Base-by-base conservation (phyloP, 202 grass and related monocot genomes). In the Zoysia matrella region DNA sequence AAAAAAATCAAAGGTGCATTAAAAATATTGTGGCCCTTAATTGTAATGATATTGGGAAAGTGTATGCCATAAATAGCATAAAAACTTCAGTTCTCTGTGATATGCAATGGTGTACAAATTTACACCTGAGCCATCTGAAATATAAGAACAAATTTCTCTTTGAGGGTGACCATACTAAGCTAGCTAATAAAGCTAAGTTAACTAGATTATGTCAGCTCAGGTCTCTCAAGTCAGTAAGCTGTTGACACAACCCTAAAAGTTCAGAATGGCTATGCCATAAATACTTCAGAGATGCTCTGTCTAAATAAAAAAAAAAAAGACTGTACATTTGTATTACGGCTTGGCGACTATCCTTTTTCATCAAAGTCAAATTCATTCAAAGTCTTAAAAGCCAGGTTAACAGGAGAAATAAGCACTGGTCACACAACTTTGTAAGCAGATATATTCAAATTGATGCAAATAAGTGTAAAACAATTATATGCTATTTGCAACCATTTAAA, bases 341-440 rank as follows among this genome's bases (percentile, higher is more conserved):
- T 52, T 10, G 16, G 72, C 16, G 14, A 16, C 47, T 65, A 48
- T 55, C 6, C 48, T 46, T 56, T 72, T 78, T 76, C 56, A 78
- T 72, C 42, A 65, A 13, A 13, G 14, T 39, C 39, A 49, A 13
- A 45, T 11, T 78, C 44, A 71, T 44, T 55, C 36, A 11, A 61
- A 76, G 46, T 7, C 51, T 78, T 77, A 52, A 84, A 71, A 78
- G 67, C 3, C 75, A 71, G 65, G 43, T 65, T 50, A 63, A 47
- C 54, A 46, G 47, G 46, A 60, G 10, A 9, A 76, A 57, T 44
- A 16, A 50, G 30, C 50, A 16, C 11, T 3, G 5, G 65, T 11
- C 58, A 75, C 64, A 13, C 18, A 66, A 56, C 1, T 52, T 14
- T 65, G 48, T 69, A 62, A 53, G 15, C 11, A 76, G 49, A 70